These are phyloP conservation scores for Penicillium sp. DNA, from an alignment of 2,329 filamentous ascomycete genomes.

Conservation along the genomic window DNA sequence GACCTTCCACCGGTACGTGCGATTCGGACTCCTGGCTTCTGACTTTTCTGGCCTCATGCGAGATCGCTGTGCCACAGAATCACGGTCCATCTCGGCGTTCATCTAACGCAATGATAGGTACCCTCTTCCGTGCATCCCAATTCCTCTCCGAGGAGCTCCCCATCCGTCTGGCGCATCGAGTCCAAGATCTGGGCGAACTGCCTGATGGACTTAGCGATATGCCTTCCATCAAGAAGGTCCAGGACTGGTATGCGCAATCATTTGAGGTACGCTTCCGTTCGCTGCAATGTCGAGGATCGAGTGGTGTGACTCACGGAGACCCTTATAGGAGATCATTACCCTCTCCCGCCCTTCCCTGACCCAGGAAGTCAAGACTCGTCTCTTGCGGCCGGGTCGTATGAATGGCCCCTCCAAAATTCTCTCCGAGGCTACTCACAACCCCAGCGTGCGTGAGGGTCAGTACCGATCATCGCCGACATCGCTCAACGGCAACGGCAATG, in stretches of 20 bases:
- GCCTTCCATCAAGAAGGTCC: slow-evolving; percentile 91
- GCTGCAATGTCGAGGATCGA: not conserved
- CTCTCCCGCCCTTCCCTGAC: slow-evolving; percentile 74
- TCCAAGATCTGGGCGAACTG: slow-evolving; percentile 86
- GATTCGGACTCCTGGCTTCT: not conserved
- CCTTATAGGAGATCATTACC: slow-evolving; percentile 74
- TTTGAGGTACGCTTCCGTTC: slow-evolving; percentile 71
- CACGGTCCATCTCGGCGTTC: not conserved
- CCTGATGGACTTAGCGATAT: slow-evolving; percentile 97
- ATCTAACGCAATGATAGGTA: slow-evolving; percentile 57
- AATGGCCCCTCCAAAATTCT: slow-evolving; percentile 64
- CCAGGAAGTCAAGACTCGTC: slow-evolving; percentile 71
- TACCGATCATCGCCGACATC: slow-evolving; percentile 56
- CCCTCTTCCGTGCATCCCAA: slow-evolving; percentile 93
- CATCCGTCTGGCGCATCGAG: slow-evolving; percentile 91
- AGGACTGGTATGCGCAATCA: slow-evolving; percentile 98
- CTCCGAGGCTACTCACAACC: slow-evolving; percentile 82
- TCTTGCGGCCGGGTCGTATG: slow-evolving; percentile 56
- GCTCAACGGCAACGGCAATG: slow-evolving; percentile 43
- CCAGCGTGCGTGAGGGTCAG: slow-evolving; percentile 80
- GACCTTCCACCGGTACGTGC: slow-evolving; percentile 75
- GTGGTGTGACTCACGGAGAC: slow-evolving; percentile 21
- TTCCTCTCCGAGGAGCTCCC: slow-evolving; percentile 98
- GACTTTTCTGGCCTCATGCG: too few relatives aligned
- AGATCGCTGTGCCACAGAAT: not conserved